Percentiles rank a stretch among this genome's conserved stretches.
Conservation (phyloP, 495 filamentous ascomycete genomes). For the Lophium mytilinum region DNA sequence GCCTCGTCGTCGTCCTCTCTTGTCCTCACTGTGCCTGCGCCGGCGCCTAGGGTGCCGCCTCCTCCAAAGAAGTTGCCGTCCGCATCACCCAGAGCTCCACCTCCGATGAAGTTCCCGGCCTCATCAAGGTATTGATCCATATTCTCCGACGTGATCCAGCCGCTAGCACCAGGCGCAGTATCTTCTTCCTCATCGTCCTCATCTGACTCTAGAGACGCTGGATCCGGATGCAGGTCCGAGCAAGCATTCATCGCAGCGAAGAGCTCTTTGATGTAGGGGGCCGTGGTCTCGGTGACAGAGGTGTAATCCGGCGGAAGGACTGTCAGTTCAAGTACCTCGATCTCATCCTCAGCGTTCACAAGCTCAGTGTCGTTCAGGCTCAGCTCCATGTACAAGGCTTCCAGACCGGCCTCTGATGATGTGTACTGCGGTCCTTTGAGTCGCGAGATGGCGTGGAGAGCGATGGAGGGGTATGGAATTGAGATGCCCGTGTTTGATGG, state of each 20-base stretch:
- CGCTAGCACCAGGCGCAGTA: constrained; percentile 71
- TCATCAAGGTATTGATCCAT: constrained; percentile 70
- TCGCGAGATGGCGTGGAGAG: constrained; percentile 77
- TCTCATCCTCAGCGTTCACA: constrained; percentile 51
- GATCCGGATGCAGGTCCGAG: constrained; percentile 84
- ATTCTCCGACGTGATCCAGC: constrained; percentile 97
- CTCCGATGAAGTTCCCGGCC: constrained; percentile 50
- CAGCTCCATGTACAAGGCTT: constrained; percentile 75
- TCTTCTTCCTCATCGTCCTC: constrained; percentile 46
- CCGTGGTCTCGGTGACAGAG: constrained; percentile 18
- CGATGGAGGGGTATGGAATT: constrained; percentile 82
- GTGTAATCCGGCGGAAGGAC: constrained; percentile 49
- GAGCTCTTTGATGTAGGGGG: constrained; percentile 43
- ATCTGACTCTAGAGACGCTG: constrained; percentile 35
- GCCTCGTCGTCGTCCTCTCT: constrained; percentile 35
- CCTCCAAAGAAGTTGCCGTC: constrained; percentile 6
- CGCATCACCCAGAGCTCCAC: neutral
- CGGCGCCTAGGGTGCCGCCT: constrained; percentile 41
- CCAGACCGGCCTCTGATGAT: constrained; percentile 36
- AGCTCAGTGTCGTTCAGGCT: constrained; percentile 45
- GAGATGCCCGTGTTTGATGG: constrained; percentile 53
- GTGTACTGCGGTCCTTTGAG: constrained; percentile 37
- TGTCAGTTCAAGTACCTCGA: constrained; percentile 63
- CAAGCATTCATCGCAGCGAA: constrained; percentile 78
- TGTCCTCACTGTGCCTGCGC: constrained; percentile 49